Percentiles rank a stretch among this genome's conserved stretches.
Conservation (phyloP, 108 stramenopile genomes). For the Nitzschia palea region DNA sequence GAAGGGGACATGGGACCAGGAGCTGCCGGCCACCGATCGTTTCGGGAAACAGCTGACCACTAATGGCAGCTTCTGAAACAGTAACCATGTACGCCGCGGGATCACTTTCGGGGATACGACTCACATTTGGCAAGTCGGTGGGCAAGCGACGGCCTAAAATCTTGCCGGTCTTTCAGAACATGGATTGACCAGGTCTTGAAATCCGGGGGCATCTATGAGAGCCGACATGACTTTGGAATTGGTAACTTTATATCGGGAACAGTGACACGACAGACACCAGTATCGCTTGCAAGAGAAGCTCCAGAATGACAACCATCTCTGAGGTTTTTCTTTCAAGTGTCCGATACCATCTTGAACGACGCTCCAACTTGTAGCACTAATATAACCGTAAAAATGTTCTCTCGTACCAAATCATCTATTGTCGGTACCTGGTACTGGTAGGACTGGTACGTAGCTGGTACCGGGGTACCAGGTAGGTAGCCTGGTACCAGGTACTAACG, state of each 20-base stretch:
- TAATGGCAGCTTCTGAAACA: constrained; percentile 63
- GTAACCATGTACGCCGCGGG: constrained; percentile 79
- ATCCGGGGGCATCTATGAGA: constrained; percentile 58
- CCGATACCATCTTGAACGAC: no score
- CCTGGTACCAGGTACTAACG: no score
- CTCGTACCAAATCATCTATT: no score
- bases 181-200: constrained; percentile 59
- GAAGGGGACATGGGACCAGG: constrained; percentile 87
- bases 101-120: constrained; percentile 34
- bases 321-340: no score
- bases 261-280: constrained; percentile 59
- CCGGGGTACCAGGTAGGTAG: no score
- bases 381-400: no score
- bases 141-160: constrained; percentile 14
- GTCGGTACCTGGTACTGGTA: no score
- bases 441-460: no score
- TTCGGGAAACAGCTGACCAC: constrained; percentile 78
- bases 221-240: constrained; percentile 82
- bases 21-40: constrained; percentile 79
- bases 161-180: constrained; percentile 47
- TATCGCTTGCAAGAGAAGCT: constrained; percentile 15
- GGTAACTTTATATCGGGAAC: constrained; percentile 80
- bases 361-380: no score
- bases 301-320: no score
- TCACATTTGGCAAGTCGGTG: constrained; percentile 67